phyloP scores from a whole-genome alignment of 345 rosid species.

The Camelina hispida region DNA sequence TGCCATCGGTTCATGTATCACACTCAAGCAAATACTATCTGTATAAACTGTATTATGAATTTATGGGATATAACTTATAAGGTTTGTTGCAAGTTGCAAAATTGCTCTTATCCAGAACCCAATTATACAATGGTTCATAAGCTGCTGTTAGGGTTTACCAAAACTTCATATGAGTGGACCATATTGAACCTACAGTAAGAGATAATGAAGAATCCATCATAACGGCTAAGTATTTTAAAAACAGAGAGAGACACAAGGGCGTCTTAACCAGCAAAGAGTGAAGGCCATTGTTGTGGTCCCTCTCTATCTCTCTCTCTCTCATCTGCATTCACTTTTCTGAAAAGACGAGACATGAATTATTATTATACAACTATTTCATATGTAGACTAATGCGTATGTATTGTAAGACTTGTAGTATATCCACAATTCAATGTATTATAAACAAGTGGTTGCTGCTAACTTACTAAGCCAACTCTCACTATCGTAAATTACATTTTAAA shows the following conservation, averaged over 20 bases:
- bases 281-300: constrained; percentile 31
- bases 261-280: constrained; percentile 47
- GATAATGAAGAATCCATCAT: constrained; percentile 21
- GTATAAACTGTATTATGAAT: not conserved
- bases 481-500: not conserved
- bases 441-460: not conserved
- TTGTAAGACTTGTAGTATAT: not conserved
- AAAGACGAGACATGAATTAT: constrained; percentile 42
- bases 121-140: not conserved
- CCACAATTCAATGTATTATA: not conserved
- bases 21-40: not conserved
- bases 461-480: not conserved
- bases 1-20: not conserved
- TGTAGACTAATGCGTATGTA: not conserved
- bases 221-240: constrained; percentile 36
- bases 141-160: not conserved
- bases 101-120: constrained; percentile 20
- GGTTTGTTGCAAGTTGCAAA: constrained; percentile 19
- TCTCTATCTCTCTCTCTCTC: constrained; percentile 5
- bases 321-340: constrained; percentile 30
- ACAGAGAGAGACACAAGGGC: constrained; percentile 56
- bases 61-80: too few relatives aligned
- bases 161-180: constrained; percentile 30
- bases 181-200: constrained; percentile 4
- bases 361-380: constrained; percentile 5